Evolutionary conservation across 148 eudicot genomes (phyloP).

Genomic region (Cornus florida): DNA sequence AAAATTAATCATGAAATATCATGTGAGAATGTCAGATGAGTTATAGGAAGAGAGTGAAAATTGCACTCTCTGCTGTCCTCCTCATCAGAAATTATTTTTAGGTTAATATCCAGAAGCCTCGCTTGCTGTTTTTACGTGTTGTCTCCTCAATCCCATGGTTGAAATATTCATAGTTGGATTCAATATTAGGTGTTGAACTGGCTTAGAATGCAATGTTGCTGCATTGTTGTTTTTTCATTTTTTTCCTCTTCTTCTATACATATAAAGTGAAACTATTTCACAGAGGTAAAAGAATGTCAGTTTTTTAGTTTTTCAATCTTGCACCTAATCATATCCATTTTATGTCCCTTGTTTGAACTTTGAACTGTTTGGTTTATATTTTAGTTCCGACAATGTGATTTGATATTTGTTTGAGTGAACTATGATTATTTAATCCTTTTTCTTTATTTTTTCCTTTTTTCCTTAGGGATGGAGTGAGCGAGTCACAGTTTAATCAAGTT

Average conservation of each 20-base stretch:
- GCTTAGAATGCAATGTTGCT: conserved; percentile 5
- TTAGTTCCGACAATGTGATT: background rate
- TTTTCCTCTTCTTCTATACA: background rate
- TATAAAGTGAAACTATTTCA: background rate
- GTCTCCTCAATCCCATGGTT: background rate
- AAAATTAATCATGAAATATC: background rate
- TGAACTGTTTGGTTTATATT: background rate
- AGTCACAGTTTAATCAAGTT: conserved; percentile 79
- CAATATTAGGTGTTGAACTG: background rate
- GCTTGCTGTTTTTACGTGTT: no score
- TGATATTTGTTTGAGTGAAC: background rate
- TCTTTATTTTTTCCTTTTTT: conserved; percentile 7
- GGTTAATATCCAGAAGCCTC: no score
- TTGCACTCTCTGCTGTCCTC: background rate
- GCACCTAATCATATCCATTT: background rate
- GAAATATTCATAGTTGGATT: background rate
- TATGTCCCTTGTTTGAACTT: background rate
- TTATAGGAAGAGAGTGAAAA: background rate
- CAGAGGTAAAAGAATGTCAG: background rate
- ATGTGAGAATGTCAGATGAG: background rate
- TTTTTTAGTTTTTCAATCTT: background rate
- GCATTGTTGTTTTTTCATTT: background rate
- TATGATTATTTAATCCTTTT: background rate
- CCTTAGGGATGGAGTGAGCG: conserved; percentile 87
- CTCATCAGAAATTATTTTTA: background rate